phyloP scores from a whole-genome alignment of 805 yeast species.

The Pichia phayaonensis region DNA sequence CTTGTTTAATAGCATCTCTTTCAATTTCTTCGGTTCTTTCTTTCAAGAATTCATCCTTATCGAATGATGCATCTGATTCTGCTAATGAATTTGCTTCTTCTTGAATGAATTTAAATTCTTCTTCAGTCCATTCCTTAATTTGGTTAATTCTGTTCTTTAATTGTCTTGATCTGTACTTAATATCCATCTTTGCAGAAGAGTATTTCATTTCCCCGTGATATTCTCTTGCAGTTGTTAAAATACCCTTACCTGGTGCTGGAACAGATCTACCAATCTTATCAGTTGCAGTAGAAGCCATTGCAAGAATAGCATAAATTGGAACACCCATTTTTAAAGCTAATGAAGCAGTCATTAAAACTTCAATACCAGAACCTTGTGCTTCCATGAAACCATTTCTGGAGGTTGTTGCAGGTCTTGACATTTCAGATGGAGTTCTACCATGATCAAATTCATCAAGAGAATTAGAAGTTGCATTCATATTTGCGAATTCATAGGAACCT shows the following conservation, averaged over 20 bases:
- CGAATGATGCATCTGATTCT: conserved; percentile 41
- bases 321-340: conserved; percentile 97
- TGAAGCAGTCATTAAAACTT: conserved; percentile 91
- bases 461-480: conserved; percentile 98
- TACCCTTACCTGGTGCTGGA: conserved; percentile 99
- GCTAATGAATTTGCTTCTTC: conserved; percentile 59
- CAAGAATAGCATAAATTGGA: conserved; percentile 94
- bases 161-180: conserved; percentile 91
- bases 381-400: conserved; percentile 98
- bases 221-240: conserved; percentile 95
- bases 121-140: conserved; percentile 76
- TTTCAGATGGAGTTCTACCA: conserved; percentile 96
- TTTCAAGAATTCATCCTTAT: conserved; percentile 46
- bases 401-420: conserved; percentile 98
- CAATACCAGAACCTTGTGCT: conserved; percentile 98
- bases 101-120: conserved; percentile 62
- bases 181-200: conserved; percentile 74
- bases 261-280: conserved; percentile 98
- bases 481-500: conserved; percentile 95
- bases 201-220: conserved; percentile 72
- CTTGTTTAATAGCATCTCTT: conserved; percentile 78
- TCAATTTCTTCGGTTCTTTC: conserved; percentile 86
- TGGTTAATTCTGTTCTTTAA: conserved; percentile 70
- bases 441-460: conserved; percentile 79
- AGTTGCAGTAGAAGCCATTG: conserved; percentile 91